Conservation (phyloP, 2,329 filamentous ascomycete genomes). For the Colletotrichum sp. region DNA sequence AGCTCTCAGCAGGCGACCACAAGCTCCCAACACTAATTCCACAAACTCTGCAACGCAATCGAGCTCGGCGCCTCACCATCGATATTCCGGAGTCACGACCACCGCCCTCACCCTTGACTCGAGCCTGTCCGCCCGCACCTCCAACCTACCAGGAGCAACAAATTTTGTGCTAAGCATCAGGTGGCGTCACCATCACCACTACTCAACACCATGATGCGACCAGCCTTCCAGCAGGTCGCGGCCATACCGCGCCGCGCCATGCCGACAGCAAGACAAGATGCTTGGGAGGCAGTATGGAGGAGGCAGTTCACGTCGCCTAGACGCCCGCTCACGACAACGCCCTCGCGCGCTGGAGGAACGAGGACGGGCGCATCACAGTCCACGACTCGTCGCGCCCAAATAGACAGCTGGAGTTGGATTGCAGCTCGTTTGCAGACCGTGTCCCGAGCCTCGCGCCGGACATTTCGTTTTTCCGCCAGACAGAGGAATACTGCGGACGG, state of each 20-base stretch:
- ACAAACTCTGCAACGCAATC: background rate
- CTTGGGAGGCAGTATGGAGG: conserved; percentile 15
- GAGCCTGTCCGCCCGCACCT: background rate
- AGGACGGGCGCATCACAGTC: background rate
- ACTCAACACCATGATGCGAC: conserved; percentile 9
- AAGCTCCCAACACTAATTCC: background rate
- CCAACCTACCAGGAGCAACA: background rate
- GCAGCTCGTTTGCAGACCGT: conserved; percentile 6
- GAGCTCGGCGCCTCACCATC: background rate
- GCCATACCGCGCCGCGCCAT: conserved; percentile 5
- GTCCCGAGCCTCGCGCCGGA: conserved; percentile 2
- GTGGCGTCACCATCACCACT: background rate
- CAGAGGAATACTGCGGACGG: background rate
- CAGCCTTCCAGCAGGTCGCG: conserved; percentile 8
- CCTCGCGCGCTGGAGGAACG: background rate
- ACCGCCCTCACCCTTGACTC: background rate
- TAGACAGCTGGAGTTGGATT: conserved; percentile 8
- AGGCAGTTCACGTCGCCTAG: background rate
- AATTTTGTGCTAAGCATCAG: background rate
- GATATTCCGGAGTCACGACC: background rate
- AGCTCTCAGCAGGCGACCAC: conserved; percentile 1
- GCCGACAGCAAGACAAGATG: background rate
- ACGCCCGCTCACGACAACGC: background rate
- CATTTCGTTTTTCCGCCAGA: conserved; percentile 20
- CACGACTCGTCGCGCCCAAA: background rate